Conservation (phyloP, 179 eudicot species). For the Beta macrorhiza region DNA sequence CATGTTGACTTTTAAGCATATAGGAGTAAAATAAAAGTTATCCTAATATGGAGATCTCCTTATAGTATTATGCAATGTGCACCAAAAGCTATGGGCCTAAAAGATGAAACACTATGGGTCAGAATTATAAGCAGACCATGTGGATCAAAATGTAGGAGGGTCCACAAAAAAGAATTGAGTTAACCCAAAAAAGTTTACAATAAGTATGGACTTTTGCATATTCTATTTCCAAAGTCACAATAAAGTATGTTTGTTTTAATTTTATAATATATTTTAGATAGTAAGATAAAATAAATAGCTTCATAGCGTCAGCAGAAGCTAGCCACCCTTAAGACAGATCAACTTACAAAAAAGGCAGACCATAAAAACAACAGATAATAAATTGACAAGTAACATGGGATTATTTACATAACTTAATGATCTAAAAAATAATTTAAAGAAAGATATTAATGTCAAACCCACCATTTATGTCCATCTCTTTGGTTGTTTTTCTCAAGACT, state of each 20-base stretch:
- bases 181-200: conserved; percentile 27
- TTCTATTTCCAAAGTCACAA: conserved; percentile 15
- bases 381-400: conserved; percentile 30
- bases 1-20: conserved; percentile 25
- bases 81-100: conserved; percentile 37
- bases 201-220: conserved; percentile 20
- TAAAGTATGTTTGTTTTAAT: not conserved
- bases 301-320: conserved; percentile 25
- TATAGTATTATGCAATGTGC: conserved; percentile 12
- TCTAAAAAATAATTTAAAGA: not conserved
- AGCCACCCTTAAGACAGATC: conserved; percentile 35
- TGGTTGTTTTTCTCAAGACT: conserved; percentile 87
- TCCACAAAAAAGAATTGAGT: conserved; percentile 31
- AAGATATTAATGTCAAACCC: conserved; percentile 25
- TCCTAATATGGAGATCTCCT: conserved; percentile 18
- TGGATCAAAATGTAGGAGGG: conserved; percentile 63
- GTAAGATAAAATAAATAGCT: not conserved
- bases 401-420: not conserved
- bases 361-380: conserved; percentile 21
- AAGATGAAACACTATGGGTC: conserved; percentile 53
- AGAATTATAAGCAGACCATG: conserved; percentile 64
- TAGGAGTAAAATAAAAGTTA: not conserved
- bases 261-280: too few relatives aligned
- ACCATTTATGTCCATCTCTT: conserved; percentile 96
- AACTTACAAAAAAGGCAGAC: conserved; percentile 29